These are phyloP conservation scores for Fusarium coicis DNA, from an alignment of 2,329 filamentous ascomycete species.

Conservation along the genomic window DNA sequence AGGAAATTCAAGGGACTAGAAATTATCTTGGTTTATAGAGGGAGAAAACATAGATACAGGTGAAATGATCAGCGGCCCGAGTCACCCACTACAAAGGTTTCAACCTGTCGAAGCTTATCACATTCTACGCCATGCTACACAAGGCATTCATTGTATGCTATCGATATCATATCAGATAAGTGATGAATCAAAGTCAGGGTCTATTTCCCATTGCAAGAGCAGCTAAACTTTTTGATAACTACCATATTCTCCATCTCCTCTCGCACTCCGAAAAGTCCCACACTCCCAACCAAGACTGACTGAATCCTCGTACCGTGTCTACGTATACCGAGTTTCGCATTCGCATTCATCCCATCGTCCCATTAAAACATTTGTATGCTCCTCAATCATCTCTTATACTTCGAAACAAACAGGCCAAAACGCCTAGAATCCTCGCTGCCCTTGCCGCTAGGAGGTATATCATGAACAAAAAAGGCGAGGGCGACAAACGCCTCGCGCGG, in stretches of 20 bases:
- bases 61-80: not conserved
- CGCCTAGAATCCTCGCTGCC: conserved; percentile 37
- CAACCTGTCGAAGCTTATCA: not conserved
- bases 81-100: not conserved
- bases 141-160: not conserved
- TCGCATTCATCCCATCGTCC: conserved; percentile 21
- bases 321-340: not conserved
- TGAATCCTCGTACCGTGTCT: not conserved
- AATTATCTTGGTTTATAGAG: not conserved
- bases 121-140: not conserved
- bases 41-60: not conserved
- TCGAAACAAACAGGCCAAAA: conserved; percentile 36
- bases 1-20: not conserved
- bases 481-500: conserved; percentile 38
- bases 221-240: conserved; percentile 42
- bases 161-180: not conserved
- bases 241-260: conserved; percentile 25
- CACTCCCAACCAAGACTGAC: not conserved
- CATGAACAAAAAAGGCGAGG: conserved; percentile 42
- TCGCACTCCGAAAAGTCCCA: not conserved
- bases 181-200: conserved; percentile 14
- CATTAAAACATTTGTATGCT: conserved; percentile 34
- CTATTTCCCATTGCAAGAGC: conserved; percentile 41
- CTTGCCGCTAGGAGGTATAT: conserved; percentile 38
- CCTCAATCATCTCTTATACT: conserved; percentile 14